Evolutionary conservation across 2,329 filamentous ascomycete genomes (phyloP).

Genomic region (Botrytis aclada): DNA sequence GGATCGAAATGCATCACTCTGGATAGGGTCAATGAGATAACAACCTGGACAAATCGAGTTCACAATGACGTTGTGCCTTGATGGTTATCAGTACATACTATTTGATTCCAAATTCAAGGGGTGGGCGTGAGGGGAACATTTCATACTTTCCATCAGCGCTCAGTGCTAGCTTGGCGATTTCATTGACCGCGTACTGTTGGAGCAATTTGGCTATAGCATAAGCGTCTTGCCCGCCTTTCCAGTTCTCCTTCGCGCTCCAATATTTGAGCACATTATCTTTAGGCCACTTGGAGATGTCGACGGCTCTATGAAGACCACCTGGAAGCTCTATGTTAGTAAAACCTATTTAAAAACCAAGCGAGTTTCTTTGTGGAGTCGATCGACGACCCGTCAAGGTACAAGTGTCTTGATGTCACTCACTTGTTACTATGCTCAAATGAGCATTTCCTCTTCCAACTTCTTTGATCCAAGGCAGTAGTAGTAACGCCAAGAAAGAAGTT

Average conservation of each 20-base stretch:
- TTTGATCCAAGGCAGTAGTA: conserved; percentile 49
- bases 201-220: conserved; percentile 33
- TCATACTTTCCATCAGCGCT: conserved; percentile 26
- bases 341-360: background rate
- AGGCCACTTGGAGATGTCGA: conserved; percentile 26
- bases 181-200: conserved; percentile 30
- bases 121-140: background rate
- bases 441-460: conserved; percentile 36
- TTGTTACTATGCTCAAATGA: conserved; percentile 32
- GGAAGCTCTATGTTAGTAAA: background rate
- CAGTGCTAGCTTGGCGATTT: conserved; percentile 30
- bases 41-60: conserved; percentile 31
- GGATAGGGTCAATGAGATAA: background rate
- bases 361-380: background rate
- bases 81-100: background rate
- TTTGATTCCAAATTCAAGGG: background rate
- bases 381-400: background rate
- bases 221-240: conserved; percentile 20
- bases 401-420: conserved; percentile 19
- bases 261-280: conserved; percentile 28
- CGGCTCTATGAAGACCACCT: background rate
- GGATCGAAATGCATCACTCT: background rate
- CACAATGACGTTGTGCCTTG: conserved; percentile 29
- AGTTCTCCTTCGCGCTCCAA: conserved; percentile 29
- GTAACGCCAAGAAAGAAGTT: conserved; percentile 51